Evolutionary conservation across 2,329 filamentous ascomycete species (phyloP), one percentile per base, ranked within the genome.

Genomic region (Exophiala aquamarina): DNA sequence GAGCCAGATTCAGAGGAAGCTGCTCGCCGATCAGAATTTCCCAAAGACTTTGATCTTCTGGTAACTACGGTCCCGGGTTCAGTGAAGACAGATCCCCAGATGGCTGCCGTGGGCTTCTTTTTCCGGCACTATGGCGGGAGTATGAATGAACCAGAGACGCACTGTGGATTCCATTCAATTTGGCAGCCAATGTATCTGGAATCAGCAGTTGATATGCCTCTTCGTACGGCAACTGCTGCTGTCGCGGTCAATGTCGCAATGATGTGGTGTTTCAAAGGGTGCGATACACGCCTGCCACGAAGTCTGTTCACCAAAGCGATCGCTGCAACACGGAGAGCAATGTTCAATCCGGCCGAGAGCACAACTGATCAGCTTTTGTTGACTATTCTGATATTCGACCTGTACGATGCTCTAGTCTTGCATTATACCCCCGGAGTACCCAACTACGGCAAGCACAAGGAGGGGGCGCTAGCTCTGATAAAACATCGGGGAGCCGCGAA

Each of bases 311-410:
- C 51, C 13, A 33, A 51, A 45, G 57, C 58, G 13, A 44, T 59
- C 15, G 36, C 52, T 15, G 47, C 50, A 14, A 48, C 54, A 7
- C 46, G 53, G 9, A 28, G 49, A 45, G 50, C 55, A 7, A 51
- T 60, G n/a, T 14, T 33, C 14, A 42, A 53, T 23, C 52, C 55
- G 21, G 32, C 47, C 10, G 36, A 48, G 47, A 52, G 34, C 31
- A 26, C 18, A 15, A 49, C 47, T 32, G 51, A 60, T 40, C 55
- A 59, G 17, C 47, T 59, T 4, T 42, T 60, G 20, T 56, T 59
- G 52, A 58, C 56, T 3, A 54, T 55, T 19, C 38, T 60, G 28
- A 34, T 59, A 31, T 55, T 60, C 36, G 58, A 59, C 40, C 51
- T 60, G 9, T 60, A 59, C 50, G 58, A 60, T 20, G 28, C 50